Evolutionary conservation across 306 rosid genomes (phyloP), one percentile per base, ranked within the genome.

Genomic region (Lathyrus oleraceus): DNA sequence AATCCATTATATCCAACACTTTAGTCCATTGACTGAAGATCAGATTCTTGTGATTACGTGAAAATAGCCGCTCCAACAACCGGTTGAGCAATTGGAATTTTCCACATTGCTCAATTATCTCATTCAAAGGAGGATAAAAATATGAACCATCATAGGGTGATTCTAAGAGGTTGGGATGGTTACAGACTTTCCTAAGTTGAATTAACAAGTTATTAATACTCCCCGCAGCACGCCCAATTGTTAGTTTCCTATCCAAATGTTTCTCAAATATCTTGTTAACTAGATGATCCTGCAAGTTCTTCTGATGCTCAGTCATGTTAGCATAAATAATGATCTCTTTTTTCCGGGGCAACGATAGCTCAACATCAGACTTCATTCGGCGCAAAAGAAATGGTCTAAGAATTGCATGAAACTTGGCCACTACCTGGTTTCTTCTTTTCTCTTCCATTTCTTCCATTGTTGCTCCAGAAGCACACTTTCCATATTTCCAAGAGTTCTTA

Each of bases 101-200:
- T 23, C 99, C 97, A 74, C 99, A 95, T 38, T 95, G 89, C 56
- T 79, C 91, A 69, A 95, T 77, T 51, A 95, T 77, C 88, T 87
- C 89, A 66, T 91, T 75, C 27, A 95, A 53, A 16, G 99, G 97
- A 7, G 99, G 97, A 67, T 89, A 95, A 0, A 57, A 0, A 61
- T 0, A 66, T 21, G 96, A 83, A 61, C 61, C 81, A 64, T 89
- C 91, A 78, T 73, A 86, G 38, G 75, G 81, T 1, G 96, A 79
- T 61, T 87, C 87, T 68, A 95, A 60, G 58, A 95, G 87, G 70
- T 95, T 97, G 19, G 99, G 99, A 85, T 91, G 99, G 85, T 85
- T 87, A 79, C 99, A 95, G 81, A 85, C 89, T 84, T 95, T 95
- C 75, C 99, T 85, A 77, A 95, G 99, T 70, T 95, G 99, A 79